Conservation (phyloP, 306 rosid genomes). For the Cucurbita ficifolia region DNA sequence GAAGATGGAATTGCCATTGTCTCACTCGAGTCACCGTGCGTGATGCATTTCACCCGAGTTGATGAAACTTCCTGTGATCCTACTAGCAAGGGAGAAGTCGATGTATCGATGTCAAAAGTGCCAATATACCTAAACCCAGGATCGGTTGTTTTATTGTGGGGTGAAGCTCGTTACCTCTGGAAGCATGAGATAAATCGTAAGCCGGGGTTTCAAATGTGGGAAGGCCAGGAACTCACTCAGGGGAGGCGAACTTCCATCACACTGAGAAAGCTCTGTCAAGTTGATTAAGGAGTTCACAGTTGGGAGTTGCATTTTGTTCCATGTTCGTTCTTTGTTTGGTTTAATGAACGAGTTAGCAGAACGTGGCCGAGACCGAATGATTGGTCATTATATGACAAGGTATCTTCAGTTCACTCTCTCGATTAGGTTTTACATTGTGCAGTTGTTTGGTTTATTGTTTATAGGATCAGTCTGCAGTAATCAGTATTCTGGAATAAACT, state of each 20-base stretch:
- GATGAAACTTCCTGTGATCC: slow-evolving; percentile 4
- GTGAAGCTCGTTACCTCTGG: slow-evolving; percentile 77
- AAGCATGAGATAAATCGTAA: slow-evolving; percentile 72
- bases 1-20: slow-evolving; percentile 85
- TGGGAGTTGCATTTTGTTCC: background rate
- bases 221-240: slow-evolving; percentile 46
- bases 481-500: too few species aligned
- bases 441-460: too few species aligned
- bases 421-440: too few species aligned
- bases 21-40: slow-evolving; percentile 68
- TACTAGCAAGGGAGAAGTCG: background rate
- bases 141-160: slow-evolving; percentile 60
- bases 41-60: slow-evolving; percentile 63
- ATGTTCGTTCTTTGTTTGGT: background rate
- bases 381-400: background rate
- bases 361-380: background rate
- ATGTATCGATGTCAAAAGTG: slow-evolving; percentile 10
- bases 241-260: slow-evolving; percentile 53
- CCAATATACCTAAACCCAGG: slow-evolving; percentile 58
- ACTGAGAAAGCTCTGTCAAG: slow-evolving; percentile 58
- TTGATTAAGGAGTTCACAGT: slow-evolving; percentile 12
- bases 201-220: slow-evolving; percentile 62
- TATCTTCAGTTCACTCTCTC: background rate
- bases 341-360: background rate
- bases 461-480: too few species aligned